A percentile compares a stretch with the other conserved stretches of the same genome.
Evolutionary conservation across 78 protist genomes (phyloP).

Genomic region (Monosiga brevicollis): DNA sequence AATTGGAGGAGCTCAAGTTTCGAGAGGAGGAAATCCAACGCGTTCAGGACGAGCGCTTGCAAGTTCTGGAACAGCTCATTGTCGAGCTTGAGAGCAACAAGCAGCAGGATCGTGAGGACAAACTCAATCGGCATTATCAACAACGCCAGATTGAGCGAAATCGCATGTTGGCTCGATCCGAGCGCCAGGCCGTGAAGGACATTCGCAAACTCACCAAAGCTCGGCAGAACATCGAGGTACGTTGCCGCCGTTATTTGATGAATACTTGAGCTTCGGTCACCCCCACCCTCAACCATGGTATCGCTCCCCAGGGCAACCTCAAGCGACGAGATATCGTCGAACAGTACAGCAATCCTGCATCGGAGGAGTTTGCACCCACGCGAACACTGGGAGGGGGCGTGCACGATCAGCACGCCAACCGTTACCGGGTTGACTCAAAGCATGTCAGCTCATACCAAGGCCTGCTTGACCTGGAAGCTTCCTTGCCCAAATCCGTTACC

Average conservation of each 20-base stretch:
- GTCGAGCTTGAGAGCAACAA: neutral
- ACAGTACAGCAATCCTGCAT: constrained; percentile 32
- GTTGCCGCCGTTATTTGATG: neutral
- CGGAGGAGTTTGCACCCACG: constrained; percentile 35
- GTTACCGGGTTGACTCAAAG: neutral
- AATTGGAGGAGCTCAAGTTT: constrained; percentile 53
- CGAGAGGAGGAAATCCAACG: constrained; percentile 55
- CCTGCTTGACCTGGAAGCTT: neutral
- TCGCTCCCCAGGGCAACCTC: neutral
- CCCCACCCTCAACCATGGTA: too few species aligned
- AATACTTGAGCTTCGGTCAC: neutral
- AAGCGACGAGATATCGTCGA: constrained; percentile 31
- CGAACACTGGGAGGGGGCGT: constrained; percentile 9
- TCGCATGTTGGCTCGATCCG: neutral
- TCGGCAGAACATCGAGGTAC: constrained; percentile 12
- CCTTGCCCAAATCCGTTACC: neutral
- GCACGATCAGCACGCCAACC: neutral
- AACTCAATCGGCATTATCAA: constrained; percentile 1
- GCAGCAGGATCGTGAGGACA: neutral
- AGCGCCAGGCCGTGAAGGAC: constrained; percentile 12
- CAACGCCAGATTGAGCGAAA: constrained; percentile 17
- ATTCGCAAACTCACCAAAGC: constrained; percentile 41
- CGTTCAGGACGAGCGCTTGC: constrained; percentile 4
- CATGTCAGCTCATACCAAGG: neutral
- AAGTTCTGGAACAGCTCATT: neutral